These are phyloP conservation scores for Orbilia javanica DNA, from an alignment of 2,329 filamentous ascomycete species.

Conservation along the genomic window DNA sequence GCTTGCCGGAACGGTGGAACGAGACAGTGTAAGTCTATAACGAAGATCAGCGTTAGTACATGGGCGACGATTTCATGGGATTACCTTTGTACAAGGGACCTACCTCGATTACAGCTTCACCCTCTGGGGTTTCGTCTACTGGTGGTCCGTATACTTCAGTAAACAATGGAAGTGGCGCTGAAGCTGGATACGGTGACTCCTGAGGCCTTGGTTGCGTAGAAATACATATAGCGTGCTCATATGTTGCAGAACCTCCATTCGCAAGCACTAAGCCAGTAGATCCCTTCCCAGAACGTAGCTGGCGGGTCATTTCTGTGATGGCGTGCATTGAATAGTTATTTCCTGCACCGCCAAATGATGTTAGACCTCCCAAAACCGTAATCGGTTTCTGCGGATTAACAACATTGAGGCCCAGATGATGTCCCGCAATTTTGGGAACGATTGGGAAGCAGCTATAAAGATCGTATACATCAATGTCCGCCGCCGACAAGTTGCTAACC, in stretches of 20 bases:
- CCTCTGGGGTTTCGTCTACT: constrained; percentile 67
- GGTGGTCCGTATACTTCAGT: constrained; percentile 65
- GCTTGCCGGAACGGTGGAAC: constrained; percentile 69
- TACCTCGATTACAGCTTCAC: constrained; percentile 71
- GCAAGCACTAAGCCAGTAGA: constrained; percentile 73
- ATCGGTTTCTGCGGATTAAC: constrained; percentile 69
- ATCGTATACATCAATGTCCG: constrained; percentile 73
- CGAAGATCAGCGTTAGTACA: not conserved
- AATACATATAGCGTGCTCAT: constrained; percentile 74
- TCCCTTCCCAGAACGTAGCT: constrained; percentile 68
- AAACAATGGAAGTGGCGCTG: constrained; percentile 67
- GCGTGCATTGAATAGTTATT: constrained; percentile 79
- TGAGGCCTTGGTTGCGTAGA: constrained; percentile 67
- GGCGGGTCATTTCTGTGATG: constrained; percentile 71
- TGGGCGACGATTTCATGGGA: not conserved
- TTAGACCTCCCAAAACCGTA: constrained; percentile 75
- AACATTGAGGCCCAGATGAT: constrained; percentile 72
- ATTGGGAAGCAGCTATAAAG: constrained; percentile 79
- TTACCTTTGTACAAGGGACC: constrained; percentile 45
- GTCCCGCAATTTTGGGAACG: constrained; percentile 75
- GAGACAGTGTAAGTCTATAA: constrained; percentile 73
- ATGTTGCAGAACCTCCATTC: constrained; percentile 76
- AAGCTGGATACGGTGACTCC: constrained; percentile 67
- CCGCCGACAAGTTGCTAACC: constrained; percentile 67
- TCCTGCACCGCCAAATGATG: constrained; percentile 77